Evolutionary conservation across 2,329 filamentous ascomycete species (phyloP).

Genomic region (Elsinoe ampelina): DNA sequence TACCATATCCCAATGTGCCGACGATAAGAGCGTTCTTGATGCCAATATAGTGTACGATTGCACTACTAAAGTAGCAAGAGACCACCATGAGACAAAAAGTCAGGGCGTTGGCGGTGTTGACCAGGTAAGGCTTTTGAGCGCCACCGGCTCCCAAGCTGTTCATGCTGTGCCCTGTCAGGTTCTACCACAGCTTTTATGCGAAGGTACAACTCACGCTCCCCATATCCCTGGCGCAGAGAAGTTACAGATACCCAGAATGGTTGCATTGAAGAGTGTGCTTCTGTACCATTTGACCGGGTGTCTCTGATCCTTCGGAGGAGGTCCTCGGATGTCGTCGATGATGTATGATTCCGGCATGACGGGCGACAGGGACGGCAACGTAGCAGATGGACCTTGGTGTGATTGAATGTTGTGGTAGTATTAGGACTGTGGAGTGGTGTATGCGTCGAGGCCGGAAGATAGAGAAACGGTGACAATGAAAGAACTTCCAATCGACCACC

Average conservation of each 20-base stretch:
- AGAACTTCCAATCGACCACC: too few relatives aligned
- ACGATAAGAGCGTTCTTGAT: constrained; percentile 64
- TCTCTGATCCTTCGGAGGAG: neutral
- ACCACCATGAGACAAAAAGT: constrained; percentile 67
- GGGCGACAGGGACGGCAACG: too few relatives aligned
- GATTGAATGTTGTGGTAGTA: too few relatives aligned
- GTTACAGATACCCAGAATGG: constrained; percentile 61
- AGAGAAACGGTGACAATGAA: too few relatives aligned
- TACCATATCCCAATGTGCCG: constrained; percentile 58
- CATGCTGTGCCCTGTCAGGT: neutral
- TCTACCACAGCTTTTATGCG: constrained; percentile 27
- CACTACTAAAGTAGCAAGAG: constrained; percentile 56
- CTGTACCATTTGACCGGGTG: constrained; percentile 45
- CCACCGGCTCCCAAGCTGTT: constrained; percentile 54
- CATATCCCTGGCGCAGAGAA: constrained; percentile 63
- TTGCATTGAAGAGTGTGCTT: constrained; percentile 63
- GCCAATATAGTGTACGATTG: constrained; percentile 57
- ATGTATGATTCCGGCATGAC: neutral
- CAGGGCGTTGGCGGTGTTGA: constrained; percentile 62
- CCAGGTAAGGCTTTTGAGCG: constrained; percentile 52
- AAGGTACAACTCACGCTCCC: constrained; percentile 30
- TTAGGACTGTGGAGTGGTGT: too few relatives aligned
- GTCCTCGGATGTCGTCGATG: neutral
- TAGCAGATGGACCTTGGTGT: too few relatives aligned
- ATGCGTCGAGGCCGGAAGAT: too few relatives aligned